phyloP scores from a whole-genome alignment of 2,329 filamentous ascomycete genomes.

The Chalara sp. region DNA sequence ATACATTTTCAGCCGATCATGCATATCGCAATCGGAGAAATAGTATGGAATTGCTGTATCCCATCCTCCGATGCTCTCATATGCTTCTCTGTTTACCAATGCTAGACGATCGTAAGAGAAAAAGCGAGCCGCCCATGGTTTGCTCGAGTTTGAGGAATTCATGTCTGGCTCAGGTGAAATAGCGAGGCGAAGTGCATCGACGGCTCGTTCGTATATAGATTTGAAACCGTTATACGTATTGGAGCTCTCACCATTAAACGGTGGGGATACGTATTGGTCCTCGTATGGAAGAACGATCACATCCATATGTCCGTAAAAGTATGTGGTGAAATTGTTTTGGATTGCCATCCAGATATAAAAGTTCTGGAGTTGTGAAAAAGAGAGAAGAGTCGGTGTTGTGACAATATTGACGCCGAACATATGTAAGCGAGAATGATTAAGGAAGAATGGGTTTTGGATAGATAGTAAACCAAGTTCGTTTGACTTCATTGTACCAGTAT shows the following conservation, averaged over 20 bases:
- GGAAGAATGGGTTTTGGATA: constrained; percentile 49
- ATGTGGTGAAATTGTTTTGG: constrained; percentile 37
- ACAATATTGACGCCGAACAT: constrained; percentile 46
- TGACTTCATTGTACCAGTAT: constrained; percentile 48
- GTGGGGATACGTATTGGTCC: background rate
- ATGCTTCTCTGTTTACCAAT: constrained; percentile 44
- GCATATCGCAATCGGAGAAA: constrained; percentile 46
- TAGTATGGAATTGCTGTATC: constrained; percentile 51
- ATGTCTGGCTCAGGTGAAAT: background rate
- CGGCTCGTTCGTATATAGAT: constrained; percentile 9
- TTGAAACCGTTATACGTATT: background rate
- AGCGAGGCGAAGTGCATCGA: constrained; percentile 7
- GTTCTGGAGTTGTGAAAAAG: constrained; percentile 50
- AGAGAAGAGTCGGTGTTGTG: constrained; percentile 43
- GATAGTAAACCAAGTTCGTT: constrained; percentile 33
- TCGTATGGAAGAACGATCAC: constrained; percentile 30
- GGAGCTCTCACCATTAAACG: background rate
- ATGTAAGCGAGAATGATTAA: constrained; percentile 43
- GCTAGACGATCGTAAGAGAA: constrained; percentile 51
- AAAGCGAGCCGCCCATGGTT: constrained; percentile 41
- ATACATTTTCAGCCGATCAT: constrained; percentile 38
- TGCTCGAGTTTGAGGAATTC: background rate
- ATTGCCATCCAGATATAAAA: constrained; percentile 42
- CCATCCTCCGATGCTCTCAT: constrained; percentile 40
- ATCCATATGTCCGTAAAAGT: constrained; percentile 52